A percentile compares a stretch with the other conserved stretches of the same genome.
Conservation (phyloP, 352 stramenopile species). For the Thalassiosira gravida region DNA sequence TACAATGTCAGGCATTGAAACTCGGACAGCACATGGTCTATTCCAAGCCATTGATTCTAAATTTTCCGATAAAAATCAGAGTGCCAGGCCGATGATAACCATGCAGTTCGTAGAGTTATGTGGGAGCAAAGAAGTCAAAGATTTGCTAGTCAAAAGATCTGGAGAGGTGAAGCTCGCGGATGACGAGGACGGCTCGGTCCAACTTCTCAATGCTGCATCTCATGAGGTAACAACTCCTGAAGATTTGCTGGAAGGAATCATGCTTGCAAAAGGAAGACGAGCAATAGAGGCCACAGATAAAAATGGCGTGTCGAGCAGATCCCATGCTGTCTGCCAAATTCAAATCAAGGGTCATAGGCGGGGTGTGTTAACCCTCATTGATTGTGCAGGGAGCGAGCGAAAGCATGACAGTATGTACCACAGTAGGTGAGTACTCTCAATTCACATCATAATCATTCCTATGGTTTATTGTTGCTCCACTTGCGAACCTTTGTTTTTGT, state of each 20-base stretch:
- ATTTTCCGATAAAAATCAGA: constrained; percentile 6
- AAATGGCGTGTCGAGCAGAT: constrained; percentile 45
- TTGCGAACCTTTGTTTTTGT: too few relatives aligned
- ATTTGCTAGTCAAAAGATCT: constrained; percentile 84
- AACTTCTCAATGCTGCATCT: constrained; percentile 82
- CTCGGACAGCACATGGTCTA: constrained; percentile 35
- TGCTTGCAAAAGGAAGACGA: constrained; percentile 84
- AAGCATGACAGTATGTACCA: too few relatives aligned
- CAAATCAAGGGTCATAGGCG: constrained; percentile 37
- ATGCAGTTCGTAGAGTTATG: constrained; percentile 64
- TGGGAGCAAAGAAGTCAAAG: constrained; percentile 84
- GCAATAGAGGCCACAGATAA: constrained; percentile 86
- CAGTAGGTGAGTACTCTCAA: too few relatives aligned
- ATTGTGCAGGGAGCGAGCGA: too few relatives aligned
- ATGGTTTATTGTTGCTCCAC: too few relatives aligned
- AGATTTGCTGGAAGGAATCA: constrained; percentile 82
- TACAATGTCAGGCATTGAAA: constrained; percentile 88
- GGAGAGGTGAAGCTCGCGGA: constrained; percentile 87
- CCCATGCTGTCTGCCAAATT: constrained; percentile 47
- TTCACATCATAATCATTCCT: too few relatives aligned
- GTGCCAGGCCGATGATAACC: constrained; percentile 23
- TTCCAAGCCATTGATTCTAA: constrained; percentile 39
- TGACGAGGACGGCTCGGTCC: constrained; percentile 82
- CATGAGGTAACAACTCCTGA: constrained; percentile 78
- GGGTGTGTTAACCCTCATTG: constrained; percentile 68